These are phyloP conservation scores for Solanum sparsipilum DNA, from an alignment of 257 asterid genomes.

Conservation along the genomic window DNA sequence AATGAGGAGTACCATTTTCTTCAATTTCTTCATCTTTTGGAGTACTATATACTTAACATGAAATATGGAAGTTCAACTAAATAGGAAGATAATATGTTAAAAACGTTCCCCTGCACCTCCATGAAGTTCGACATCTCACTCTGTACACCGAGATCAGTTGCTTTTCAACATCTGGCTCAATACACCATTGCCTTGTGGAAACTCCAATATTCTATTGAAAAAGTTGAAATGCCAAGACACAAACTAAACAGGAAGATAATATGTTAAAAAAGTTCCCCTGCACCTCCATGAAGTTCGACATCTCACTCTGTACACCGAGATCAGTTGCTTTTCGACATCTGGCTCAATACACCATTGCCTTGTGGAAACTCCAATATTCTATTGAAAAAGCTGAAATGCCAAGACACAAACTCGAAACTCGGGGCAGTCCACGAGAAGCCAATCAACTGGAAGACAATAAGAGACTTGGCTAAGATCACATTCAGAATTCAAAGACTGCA, in stretches of 20 bases:
- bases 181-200: background rate
- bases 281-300: background rate
- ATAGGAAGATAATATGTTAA: no score
- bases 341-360: background rate
- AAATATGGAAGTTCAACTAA: background rate
- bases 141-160: background rate
- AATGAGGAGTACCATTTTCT: background rate
- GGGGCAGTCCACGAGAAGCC: background rate
- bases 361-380: background rate
- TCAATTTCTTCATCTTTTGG: background rate
- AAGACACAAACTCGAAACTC: background rate
- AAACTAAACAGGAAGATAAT: no score
- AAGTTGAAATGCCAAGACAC: background rate
- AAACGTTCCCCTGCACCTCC: background rate
- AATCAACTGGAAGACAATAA: background rate
- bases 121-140: background rate
- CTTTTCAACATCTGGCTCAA: background rate
- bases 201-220: background rate
- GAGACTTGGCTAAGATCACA: background rate
- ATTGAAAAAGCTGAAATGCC: background rate
- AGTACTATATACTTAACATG: no score
- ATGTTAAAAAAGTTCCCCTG: background rate
- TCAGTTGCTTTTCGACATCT: background rate
- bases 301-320: no score
- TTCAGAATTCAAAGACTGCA: background rate